A percentile compares a stretch with the other conserved stretches of the same genome.
Evolutionary conservation across 306 rosid species (phyloP).

Genomic region (peach (Prunus persica)): Prunus_persica_NCBIv2 NC_034014.1:30556001-30556500

Average conservation of each 20-base stretch:
- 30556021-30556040: slow-evolving; percentile 60
- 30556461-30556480: not conserved
- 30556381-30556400: slow-evolving; percentile 65
- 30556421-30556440: slow-evolving; percentile 65
- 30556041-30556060: slow-evolving; percentile 30
- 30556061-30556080: slow-evolving; percentile 79
- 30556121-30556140: slow-evolving; percentile 6
- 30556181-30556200: not conserved
- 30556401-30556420: slow-evolving; percentile 70
- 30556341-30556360: slow-evolving; percentile 74
- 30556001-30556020: slow-evolving; percentile 97
- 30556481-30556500: not conserved
- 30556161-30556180: slow-evolving; percentile 1
- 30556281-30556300: not conserved
- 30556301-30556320: slow-evolving; percentile 42
- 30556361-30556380: slow-evolving; percentile 82
- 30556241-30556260: not conserved
- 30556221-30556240: not conserved
- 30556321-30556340: slow-evolving; percentile 75
- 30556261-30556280: not conserved
- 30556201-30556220: not conserved
- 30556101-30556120: slow-evolving; percentile 6
- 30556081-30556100: slow-evolving; percentile 16
- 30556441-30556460: slow-evolving; percentile 82
- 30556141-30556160: not conserved